Conservation (phyloP, 345 rosid genomes). For the Euphorbia tirucalli region DNA sequence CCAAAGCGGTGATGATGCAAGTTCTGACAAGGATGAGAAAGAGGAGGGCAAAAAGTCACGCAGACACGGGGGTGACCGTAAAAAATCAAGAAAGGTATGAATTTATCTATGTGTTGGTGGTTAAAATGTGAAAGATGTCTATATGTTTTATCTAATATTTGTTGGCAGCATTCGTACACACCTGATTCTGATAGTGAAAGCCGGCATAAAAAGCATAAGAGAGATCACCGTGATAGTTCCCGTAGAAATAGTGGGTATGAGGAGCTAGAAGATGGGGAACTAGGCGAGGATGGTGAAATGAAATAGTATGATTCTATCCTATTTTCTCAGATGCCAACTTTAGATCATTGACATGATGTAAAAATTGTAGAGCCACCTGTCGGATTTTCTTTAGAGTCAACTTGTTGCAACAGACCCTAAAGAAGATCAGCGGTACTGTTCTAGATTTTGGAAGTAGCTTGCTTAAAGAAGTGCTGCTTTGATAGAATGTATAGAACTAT, state of each 20-base stretch:
- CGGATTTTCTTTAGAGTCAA: no score
- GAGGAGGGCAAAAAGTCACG: slow-evolving; percentile 77
- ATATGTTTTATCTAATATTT: slow-evolving; percentile 6
- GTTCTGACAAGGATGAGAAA: slow-evolving; percentile 81
- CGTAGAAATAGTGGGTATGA: slow-evolving; percentile 66
- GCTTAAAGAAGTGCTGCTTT: not conserved
- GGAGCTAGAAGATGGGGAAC: slow-evolving; percentile 94
- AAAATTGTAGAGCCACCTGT: slow-evolving; percentile 7
- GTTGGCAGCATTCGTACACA: slow-evolving; percentile 66
- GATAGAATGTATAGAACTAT: no score
- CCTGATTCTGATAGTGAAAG: slow-evolving; percentile 84
- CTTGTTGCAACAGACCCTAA: not conserved
- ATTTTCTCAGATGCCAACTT: not conserved
- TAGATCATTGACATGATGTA: slow-evolving; percentile 11
- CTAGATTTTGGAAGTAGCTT: slow-evolving; percentile 9
- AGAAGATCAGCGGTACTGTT: not conserved
- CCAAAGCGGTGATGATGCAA: slow-evolving; percentile 69
- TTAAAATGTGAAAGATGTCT: slow-evolving; percentile 9
- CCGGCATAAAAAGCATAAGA: slow-evolving; percentile 69
- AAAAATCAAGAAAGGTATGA: slow-evolving; percentile 84
- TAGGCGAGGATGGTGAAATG: slow-evolving; percentile 92
- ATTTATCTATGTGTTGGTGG: not conserved
- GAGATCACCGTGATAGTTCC: slow-evolving; percentile 67
- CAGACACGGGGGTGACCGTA: slow-evolving; percentile 76
- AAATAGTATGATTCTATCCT: slow-evolving; percentile 23